Base-by-base conservation (phyloP, 805 yeast species). In the Pichia pseudocactophila region DNA sequence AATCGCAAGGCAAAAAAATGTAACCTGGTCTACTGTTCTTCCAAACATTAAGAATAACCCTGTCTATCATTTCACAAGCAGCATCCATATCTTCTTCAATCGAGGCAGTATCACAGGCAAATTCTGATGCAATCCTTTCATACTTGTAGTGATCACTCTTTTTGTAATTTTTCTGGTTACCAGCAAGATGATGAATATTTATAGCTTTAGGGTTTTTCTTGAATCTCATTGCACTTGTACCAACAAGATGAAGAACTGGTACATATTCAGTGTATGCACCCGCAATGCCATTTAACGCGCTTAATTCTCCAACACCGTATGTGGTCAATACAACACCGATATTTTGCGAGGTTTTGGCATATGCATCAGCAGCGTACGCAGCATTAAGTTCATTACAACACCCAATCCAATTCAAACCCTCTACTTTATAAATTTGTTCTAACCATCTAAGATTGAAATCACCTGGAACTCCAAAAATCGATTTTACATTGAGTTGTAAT, bases 191-290 rank as follows among this genome's bases (percentile, higher is more conserved):
- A 54, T 82, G 88, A 41, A 73, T 43, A 32, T 57, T 61, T 4
- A 41, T 34, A 12, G 32, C 40, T 4, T 39, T 42, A 22, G 48
- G 42, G n/a, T 20, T 20, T 26, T 34, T 39, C 31, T 57, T 55
- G 7, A 45, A 43, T 17, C 52, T 51, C 25, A 45, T 36, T n/a
- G 46, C 45, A 16, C 61, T 55, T 1, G 74, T 69, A 59, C 95
- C 95, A 35, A 85, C 95, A 54, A 85, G 74, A 66, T 86, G 94
- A 49, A 85, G 65, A 53, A 84, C 64, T 53, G 92, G 92, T 48
- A 83, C 90, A 65, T 84, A 92, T 65, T 86, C 95, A 48, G 95
- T 89, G 65, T 78, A 85, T 40, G 90, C 72, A 53, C 95, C 95
- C 34, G 90, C 95, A 57, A 85, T 73, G 55, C 92, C 95, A 63